A percentile compares a stretch with the other conserved stretches of the same genome.
Evolutionary conservation across 495 filamentous ascomycete genomes (phyloP).

Genomic region (Lichenothelia convexa): DNA sequence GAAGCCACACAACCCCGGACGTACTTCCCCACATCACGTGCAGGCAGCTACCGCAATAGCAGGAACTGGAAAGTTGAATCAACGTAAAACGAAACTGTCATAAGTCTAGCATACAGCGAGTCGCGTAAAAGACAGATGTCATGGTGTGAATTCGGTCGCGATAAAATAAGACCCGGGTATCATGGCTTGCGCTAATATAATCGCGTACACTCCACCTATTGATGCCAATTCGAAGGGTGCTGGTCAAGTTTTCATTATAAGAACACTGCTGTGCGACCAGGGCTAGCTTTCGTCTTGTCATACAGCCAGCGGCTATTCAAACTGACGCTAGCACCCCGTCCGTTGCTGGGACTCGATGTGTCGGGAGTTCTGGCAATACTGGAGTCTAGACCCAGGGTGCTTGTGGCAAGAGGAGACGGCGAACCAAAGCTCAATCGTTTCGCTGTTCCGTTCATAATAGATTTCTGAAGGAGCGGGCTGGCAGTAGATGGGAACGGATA

Average conservation of each 20-base stretch:
- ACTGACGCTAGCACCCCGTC: constrained; percentile 49
- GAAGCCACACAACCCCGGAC: no score
- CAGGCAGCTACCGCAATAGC: no score
- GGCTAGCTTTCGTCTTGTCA: constrained; percentile 44
- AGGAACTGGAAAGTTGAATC: no score
- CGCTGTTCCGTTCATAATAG: constrained; percentile 31
- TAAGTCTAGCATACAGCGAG: no score
- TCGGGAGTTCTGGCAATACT: constrained; percentile 27
- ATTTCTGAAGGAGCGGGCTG: constrained; percentile 57
- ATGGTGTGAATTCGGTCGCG: no score
- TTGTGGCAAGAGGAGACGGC: constrained; percentile 33
- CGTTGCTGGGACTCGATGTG: constrained; percentile 42
- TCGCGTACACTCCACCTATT: no score
- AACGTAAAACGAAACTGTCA: no score
- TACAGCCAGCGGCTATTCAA: constrained; percentile 88
- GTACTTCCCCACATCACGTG: no score
- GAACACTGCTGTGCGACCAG: constrained; percentile 14
- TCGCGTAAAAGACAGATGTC: no score
- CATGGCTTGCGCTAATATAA: no score
- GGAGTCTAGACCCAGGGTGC: constrained; percentile 34
- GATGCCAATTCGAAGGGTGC: no score
- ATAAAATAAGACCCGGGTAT: no score
- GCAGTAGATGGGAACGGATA: constrained; percentile 28
- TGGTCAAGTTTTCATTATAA: neutral
- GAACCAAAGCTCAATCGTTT: constrained; percentile 44